These are phyloP conservation scores for Colletotrichum lupini DNA, from an alignment of 2,329 filamentous ascomycete species.

Conservation along the genomic window DNA sequence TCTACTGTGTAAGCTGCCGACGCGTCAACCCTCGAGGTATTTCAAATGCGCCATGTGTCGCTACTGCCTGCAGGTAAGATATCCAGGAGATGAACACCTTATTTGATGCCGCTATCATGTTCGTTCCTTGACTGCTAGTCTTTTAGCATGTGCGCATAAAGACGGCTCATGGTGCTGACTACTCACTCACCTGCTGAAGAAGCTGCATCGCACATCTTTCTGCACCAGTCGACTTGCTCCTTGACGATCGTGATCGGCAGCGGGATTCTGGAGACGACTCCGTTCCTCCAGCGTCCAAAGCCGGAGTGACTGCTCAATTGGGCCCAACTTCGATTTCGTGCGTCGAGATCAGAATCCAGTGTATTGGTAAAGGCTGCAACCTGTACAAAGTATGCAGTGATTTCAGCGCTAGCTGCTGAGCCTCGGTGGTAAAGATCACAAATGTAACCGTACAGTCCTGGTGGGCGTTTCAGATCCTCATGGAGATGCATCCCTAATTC, in stretches of 20 bases:
- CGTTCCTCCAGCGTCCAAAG: constrained; percentile 56
- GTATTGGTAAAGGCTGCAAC: constrained; percentile 51
- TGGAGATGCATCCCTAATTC: constrained; percentile 58
- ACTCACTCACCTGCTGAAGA: constrained; percentile 34
- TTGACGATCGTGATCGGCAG: constrained; percentile 68
- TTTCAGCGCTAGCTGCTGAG: constrained; percentile 68
- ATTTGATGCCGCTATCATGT: background rate
- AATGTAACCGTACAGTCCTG: constrained; percentile 67
- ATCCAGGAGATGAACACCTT: background rate
- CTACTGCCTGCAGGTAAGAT: background rate
- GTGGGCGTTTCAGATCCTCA: constrained; percentile 56
- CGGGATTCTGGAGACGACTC: constrained; percentile 64
- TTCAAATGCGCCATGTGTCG: constrained; percentile 1
- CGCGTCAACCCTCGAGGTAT: constrained; percentile 1
- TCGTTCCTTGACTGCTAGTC: constrained; percentile 22
- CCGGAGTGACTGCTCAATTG: constrained; percentile 64
- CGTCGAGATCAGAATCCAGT: constrained; percentile 58
- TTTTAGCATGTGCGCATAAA: too few species aligned
- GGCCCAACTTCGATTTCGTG: constrained; percentile 65
- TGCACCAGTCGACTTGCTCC: constrained; percentile 60
- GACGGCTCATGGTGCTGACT: too few species aligned
- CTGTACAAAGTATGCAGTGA: constrained; percentile 63
- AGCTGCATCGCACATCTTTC: constrained; percentile 61
- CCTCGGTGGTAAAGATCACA: constrained; percentile 71
- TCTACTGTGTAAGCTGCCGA: background rate